Conservation (phyloP, 805 yeast species). For the Maudiozyma barnettii region DNA sequence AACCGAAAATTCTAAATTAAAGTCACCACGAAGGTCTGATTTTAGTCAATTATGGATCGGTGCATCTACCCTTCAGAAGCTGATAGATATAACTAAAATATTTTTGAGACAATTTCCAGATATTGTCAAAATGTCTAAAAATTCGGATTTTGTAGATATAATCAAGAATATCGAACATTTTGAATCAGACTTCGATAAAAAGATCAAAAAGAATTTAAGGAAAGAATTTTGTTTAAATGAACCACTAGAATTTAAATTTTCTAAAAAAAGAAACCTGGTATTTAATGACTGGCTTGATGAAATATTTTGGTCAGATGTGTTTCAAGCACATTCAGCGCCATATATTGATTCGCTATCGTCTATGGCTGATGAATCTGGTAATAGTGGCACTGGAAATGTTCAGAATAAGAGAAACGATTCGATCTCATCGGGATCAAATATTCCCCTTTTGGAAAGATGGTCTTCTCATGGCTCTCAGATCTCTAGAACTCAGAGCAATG, state of each 20-base stretch:
- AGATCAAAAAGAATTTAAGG: slow-evolving; percentile 9
- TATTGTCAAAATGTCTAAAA: slow-evolving; percentile 17
- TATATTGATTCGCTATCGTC: not conserved
- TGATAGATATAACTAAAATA: slow-evolving; percentile 15
- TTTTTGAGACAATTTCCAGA: slow-evolving; percentile 18
- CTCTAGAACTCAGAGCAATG: slow-evolving; percentile 24
- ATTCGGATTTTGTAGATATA: slow-evolving; percentile 13
- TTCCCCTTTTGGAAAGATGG: slow-evolving; percentile 23
- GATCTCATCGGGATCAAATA: slow-evolving; percentile 7
- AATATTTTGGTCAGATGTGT: slow-evolving; percentile 24
- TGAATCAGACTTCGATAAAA: slow-evolving; percentile 9
- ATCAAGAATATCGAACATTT: slow-evolving; percentile 13
- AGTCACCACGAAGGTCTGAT: slow-evolving; percentile 9
- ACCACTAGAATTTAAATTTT: slow-evolving; percentile 7
- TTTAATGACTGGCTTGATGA: slow-evolving; percentile 19
- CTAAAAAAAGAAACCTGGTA: slow-evolving; percentile 5
- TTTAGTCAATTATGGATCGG: slow-evolving; percentile 21
- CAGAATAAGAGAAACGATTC: not conserved
- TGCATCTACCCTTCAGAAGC: slow-evolving; percentile 11
- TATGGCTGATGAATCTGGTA: slow-evolving; percentile 1
- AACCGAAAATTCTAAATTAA: slow-evolving; percentile 16
- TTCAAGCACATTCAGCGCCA: slow-evolving; percentile 17
- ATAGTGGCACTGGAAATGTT: not conserved
- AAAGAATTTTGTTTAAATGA: slow-evolving; percentile 3
- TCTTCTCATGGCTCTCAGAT: slow-evolving; percentile 20